Base-by-base conservation (phyloP, 257 asterid genomes). In the Parsonsia alboflavescens region DNA sequence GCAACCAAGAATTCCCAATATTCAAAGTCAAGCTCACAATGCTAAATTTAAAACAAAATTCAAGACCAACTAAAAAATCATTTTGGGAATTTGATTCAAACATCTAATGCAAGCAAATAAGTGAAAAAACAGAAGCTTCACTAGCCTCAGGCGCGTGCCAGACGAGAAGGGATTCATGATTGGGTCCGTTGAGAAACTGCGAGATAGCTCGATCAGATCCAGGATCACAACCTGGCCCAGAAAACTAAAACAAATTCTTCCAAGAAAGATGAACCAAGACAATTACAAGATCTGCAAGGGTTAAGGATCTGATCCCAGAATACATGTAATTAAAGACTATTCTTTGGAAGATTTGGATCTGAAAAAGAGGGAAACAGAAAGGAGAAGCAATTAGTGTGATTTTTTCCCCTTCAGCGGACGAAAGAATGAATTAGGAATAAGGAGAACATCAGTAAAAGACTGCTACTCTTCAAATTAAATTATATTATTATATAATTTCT, bases 161-260 rank as follows among this genome's bases (percentile, higher is more conserved):
- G 97, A 88, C 15, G 96, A 88, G 81, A 92, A 92, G 68, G 96
- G 96, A 86, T 92, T 90, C 97, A 92, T 92, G 89, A 84, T 84
- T 85, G 89, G 87, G 80, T 91, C 96, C 76, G 85, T 77, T 63
- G 78, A 67, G 75, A 84, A 85, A 82, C 85, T 84, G 82, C 86
- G 82, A 57, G 93, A 87, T 58, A 89, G 84, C 84, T 85, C 87
- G 74, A 86, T 79, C 77, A 88, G 97, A 88, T 89, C 91, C 89
- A 87, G 85, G 83, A 72, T 77, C 77, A 72, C 77, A n/a, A 36
- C 70, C 24, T 41, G 58, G 54, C 61, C 73, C 78, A 21, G 59
- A 41, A n/a, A 28, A 54, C 67, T 22, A 7, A 30, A 62, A 13
- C 7, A 56, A 13, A 66, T 10, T 17, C 41, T 33, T 33, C 39